phyloP scores from a whole-genome alignment of 805 yeast species.

The Wickerhamiella siamensis region DNA sequence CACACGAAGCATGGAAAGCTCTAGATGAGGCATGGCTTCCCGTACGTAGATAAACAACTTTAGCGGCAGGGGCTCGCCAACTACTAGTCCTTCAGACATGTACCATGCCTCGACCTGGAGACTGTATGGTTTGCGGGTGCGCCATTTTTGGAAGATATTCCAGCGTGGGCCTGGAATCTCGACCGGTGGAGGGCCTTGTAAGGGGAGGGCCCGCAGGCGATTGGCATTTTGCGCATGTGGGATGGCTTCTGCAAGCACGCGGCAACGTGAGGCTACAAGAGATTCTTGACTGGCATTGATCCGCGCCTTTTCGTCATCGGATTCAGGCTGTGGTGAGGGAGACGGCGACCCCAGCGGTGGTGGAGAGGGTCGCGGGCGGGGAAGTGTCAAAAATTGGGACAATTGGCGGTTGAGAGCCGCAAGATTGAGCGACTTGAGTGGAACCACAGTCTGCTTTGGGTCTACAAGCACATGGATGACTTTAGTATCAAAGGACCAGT shows the following conservation, averaged over 20 bases:
- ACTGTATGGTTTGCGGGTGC: slow-evolving; percentile 1
- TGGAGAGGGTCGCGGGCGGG: too few species aligned
- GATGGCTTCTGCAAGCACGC: neutral
- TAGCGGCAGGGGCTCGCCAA: slow-evolving; percentile 1
- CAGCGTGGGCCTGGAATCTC: neutral
- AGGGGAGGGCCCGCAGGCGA: neutral
- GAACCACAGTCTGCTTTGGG: neutral
- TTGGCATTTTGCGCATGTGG: neutral
- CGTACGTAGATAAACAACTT: neutral
- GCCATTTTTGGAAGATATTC: neutral
- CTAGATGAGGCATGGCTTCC: slow-evolving; percentile 1
- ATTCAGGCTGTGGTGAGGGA: neutral
- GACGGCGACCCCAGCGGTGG: neutral
- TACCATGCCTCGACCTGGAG: slow-evolving; percentile 1
- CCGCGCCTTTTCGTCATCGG: neutral
- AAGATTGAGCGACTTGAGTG: neutral
- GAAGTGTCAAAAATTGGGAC: too few species aligned
- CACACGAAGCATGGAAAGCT: neutral
- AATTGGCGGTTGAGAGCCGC: neutral
- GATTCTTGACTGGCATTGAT: neutral
- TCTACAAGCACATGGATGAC: neutral
- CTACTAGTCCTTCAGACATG: neutral
- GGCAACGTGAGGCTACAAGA: neutral
- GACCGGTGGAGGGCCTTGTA: neutral
- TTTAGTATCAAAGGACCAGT: neutral